Conservation (phyloP, 2,329 filamentous ascomycete species). For the Curvularia lunata region DNA sequence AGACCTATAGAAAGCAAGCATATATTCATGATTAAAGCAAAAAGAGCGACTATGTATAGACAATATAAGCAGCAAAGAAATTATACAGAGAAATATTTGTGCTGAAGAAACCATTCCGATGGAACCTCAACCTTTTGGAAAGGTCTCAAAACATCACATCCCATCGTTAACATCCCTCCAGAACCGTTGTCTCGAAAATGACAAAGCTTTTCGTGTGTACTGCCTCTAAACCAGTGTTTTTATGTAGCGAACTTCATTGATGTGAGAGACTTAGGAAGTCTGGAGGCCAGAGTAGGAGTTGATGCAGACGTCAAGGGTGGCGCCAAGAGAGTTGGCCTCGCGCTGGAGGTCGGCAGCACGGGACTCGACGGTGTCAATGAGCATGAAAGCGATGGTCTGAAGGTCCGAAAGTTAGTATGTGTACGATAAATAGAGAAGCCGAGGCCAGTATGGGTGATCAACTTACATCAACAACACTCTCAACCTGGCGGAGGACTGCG, state of each 20-base stretch:
- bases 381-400: conserved; percentile 5
- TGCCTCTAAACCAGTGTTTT: not conserved
- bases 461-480: conserved; percentile 26
- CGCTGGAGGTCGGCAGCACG: not conserved
- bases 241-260: not conserved
- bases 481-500: conserved; percentile 21
- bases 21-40: not conserved
- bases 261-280: not conserved
- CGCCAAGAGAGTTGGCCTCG: not conserved
- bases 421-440: no score
- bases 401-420: not conserved
- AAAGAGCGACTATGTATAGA: not conserved
- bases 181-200: not conserved
- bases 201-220: no score
- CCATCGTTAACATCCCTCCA: not conserved
- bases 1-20: not conserved
- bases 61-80: not conserved
- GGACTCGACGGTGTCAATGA: conserved; percentile 2
- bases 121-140: not conserved
- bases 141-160: not conserved
- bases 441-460: not conserved
- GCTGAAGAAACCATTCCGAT: not conserved
- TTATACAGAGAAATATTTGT: not conserved
- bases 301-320: conserved; percentile 1
- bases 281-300: not conserved